Conservation (phyloP, 2,329 filamentous ascomycete species). For the Blumeriella jaapii region DNA sequence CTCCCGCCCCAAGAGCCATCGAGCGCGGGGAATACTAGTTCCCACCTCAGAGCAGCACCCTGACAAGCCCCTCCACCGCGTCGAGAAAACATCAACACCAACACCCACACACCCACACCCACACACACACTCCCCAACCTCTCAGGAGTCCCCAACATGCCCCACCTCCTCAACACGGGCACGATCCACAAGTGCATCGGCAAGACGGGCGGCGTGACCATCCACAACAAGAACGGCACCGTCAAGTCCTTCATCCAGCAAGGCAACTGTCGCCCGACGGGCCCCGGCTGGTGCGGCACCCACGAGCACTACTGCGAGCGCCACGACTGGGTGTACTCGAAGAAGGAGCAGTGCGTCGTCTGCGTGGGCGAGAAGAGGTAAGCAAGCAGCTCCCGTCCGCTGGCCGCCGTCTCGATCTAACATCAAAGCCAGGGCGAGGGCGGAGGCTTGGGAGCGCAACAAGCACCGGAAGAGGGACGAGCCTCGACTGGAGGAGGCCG, state of each 20-base stretch:
- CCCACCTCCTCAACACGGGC: slow-evolving; percentile 2
- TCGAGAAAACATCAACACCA: no score
- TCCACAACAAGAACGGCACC: background rate
- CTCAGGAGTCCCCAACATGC: no score
- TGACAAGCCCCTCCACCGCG: no score
- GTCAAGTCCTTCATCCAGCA: background rate
- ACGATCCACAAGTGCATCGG: background rate
- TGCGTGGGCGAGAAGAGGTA: background rate
- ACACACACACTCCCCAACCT: no score
- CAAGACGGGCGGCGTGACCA: background rate
- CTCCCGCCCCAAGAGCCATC: no score
- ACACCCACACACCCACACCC: no score
- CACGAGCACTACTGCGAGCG: slow-evolving; percentile 1
- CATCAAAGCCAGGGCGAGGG: background rate
- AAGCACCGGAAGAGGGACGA: background rate
- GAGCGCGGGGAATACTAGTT: no score
- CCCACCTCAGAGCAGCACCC: no score
- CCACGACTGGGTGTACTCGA: slow-evolving; percentile 3
- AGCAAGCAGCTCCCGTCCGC: background rate
- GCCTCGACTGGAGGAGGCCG: background rate
- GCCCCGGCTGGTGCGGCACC: slow-evolving; percentile 1
- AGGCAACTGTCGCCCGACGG: background rate
- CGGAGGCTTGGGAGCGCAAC: background rate
- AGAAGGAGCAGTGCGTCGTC: slow-evolving; percentile 2
- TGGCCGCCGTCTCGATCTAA: background rate